phyloP scores from a whole-genome alignment of 2,329 filamentous ascomycete genomes.

The Colletotrichum eremochloae region DNA sequence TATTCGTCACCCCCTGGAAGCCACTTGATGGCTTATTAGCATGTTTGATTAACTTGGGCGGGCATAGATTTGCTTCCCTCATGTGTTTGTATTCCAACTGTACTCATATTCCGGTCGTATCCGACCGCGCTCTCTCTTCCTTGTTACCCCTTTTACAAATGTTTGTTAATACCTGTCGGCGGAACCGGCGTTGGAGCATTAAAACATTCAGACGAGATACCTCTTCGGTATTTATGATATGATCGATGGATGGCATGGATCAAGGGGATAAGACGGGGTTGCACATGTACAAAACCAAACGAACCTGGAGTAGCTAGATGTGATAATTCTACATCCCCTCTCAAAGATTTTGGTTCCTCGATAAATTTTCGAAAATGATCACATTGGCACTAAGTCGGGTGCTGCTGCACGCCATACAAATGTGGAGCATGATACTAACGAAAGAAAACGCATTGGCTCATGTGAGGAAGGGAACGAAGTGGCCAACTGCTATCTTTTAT shows the following conservation, averaged over 20 bases:
- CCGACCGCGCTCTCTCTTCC: slow-evolving; percentile 48
- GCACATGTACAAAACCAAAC: slow-evolving; percentile 60
- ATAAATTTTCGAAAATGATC: not conserved
- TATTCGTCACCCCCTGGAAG: slow-evolving; percentile 11
- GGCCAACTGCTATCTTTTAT: not conserved
- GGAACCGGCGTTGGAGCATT: slow-evolving; percentile 66
- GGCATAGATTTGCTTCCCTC: slow-evolving; percentile 53
- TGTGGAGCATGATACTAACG: not conserved
- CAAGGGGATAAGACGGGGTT: slow-evolving; percentile 56
- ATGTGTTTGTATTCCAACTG: slow-evolving; percentile 61
- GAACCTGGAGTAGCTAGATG: slow-evolving; percentile 59
- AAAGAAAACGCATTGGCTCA: no score
- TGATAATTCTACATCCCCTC: slow-evolving; percentile 71
- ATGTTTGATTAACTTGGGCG: slow-evolving; percentile 51
- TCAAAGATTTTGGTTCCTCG: slow-evolving; percentile 51
- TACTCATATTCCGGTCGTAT: slow-evolving; percentile 62
- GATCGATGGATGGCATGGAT: slow-evolving; percentile 58
- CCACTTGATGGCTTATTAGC: slow-evolving; percentile 14
- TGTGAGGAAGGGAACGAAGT: not conserved
- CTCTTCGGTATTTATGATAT: slow-evolving; percentile 61
- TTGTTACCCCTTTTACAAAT: slow-evolving; percentile 57
- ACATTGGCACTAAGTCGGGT: not conserved
- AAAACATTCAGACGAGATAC: slow-evolving; percentile 59
- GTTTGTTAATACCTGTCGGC: slow-evolving; percentile 60
- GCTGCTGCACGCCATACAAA: no score